Percentiles rank a stretch among this genome's conserved stretches.
phyloP scores from a whole-genome alignment of 2,329 filamentous ascomycete species.

The Trichoderma cornu-damae region DNA sequence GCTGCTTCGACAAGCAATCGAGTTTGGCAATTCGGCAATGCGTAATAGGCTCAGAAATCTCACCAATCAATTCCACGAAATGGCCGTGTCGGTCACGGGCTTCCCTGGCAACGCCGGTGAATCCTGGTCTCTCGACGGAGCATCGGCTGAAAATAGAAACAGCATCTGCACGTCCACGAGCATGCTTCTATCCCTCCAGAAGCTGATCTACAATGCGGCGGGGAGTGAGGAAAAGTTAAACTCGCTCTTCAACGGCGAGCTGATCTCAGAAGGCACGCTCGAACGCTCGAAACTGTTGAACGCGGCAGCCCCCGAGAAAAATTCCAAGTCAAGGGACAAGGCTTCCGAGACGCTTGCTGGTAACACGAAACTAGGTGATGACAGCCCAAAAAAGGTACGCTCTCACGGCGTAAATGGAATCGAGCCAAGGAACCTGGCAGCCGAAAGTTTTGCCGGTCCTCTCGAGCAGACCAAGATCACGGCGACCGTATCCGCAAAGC shows the following conservation, averaged over 20 bases:
- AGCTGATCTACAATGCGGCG: conserved; percentile 43
- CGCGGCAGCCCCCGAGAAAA: conserved; percentile 18
- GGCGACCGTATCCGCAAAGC: conserved; percentile 81
- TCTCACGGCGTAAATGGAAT: conserved; percentile 27
- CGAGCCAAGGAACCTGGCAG: conserved; percentile 23
- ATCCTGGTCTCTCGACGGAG: conserved; percentile 62
- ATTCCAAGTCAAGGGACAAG: conserved; percentile 17
- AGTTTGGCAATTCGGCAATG: conserved; percentile 55
- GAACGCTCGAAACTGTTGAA: conserved; percentile 34
- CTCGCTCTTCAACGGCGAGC: conserved; percentile 43
- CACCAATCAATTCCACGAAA: conserved; percentile 67
- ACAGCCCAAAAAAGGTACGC: conserved; percentile 32
- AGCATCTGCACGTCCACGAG: conserved; percentile 45
- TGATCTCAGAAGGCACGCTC: conserved; percentile 37
- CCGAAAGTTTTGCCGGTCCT: conserved; percentile 35
- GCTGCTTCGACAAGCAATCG: conserved; percentile 60
- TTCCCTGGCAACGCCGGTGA: conserved; percentile 58
- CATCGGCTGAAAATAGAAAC: conserved; percentile 47
- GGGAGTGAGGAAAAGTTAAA: conserved; percentile 42
- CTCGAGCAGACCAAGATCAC: conserved; percentile 58
- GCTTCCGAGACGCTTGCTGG: conserved; percentile 34
- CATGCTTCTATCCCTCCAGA: conserved; percentile 50
- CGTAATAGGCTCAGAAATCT: conserved; percentile 58
- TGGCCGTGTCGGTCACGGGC: conserved; percentile 65
- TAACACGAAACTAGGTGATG: conserved; percentile 41